Evolutionary conservation across 441 rosid genomes (phyloP).

Genomic region (Aleurites moluccanus): DNA sequence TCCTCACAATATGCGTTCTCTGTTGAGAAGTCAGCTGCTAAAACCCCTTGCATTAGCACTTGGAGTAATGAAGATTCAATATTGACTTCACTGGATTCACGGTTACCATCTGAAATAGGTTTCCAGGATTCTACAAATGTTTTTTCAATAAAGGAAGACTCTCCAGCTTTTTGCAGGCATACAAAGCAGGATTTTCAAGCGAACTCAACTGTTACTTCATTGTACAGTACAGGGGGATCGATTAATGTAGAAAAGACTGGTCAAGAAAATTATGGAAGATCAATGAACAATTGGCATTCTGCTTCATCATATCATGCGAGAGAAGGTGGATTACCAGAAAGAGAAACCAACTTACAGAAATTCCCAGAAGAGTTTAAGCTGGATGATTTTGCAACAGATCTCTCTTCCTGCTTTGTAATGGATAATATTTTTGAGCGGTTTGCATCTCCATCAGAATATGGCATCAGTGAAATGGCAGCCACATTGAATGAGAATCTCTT

Average conservation of each 20-base stretch:
- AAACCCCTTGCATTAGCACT: constrained; percentile 42
- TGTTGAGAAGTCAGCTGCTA: constrained; percentile 24
- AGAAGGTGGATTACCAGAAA: constrained; percentile 27
- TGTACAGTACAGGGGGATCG: constrained; percentile 25
- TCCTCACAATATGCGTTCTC: constrained; percentile 22
- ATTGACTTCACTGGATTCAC: constrained; percentile 47
- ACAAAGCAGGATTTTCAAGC: constrained; percentile 17
- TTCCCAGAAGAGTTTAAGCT: constrained; percentile 37
- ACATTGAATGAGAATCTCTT: constrained; percentile 26
- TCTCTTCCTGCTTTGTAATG: constrained; percentile 41
- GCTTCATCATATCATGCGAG: constrained; percentile 16
- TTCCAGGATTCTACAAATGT: constrained; percentile 24
- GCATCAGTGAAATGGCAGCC: constrained; percentile 26
- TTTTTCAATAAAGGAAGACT: constrained; percentile 15
- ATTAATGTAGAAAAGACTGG: constrained; percentile 21
- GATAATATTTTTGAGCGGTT: constrained; percentile 61
- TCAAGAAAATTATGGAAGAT: constrained; percentile 17
- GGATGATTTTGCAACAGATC: constrained; percentile 39
- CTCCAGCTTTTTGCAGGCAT: constrained; percentile 13
- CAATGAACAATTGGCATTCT: constrained; percentile 19
- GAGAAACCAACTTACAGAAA: constrained; percentile 28
- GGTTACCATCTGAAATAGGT: constrained; percentile 26
- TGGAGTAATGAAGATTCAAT: constrained; percentile 50
- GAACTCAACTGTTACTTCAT: constrained; percentile 28
- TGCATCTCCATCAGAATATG: constrained; percentile 42